Conservation (phyloP, 73 alveolate genomes). For the Halteria grandinella region DNA sequence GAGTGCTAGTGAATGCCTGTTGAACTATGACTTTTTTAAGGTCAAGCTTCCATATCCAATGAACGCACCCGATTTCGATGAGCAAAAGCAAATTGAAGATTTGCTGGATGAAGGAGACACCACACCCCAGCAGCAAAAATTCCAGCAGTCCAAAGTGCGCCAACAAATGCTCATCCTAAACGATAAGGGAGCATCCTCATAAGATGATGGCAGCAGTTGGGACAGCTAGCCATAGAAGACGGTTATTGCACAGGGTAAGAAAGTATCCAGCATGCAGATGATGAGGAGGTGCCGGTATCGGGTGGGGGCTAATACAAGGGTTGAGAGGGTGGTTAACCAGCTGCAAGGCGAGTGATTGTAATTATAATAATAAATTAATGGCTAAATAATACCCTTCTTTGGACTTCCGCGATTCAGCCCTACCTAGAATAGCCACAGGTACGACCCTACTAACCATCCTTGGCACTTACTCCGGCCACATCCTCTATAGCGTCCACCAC, state of each 20-base stretch:
- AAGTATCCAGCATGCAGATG: conserved; percentile 48
- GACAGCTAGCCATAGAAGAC: no score
- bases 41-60: conserved; percentile 50
- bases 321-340: neutral
- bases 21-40: conserved; percentile 79
- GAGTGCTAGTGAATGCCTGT: conserved; percentile 88
- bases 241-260: no score
- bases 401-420: neutral
- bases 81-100: neutral
- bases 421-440: neutral
- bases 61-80: conserved; percentile 43
- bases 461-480: neutral
- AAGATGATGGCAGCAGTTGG: conserved; percentile 18
- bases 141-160: conserved; percentile 5
- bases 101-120: neutral
- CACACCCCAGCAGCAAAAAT: conserved; percentile 27
- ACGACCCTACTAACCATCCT: neutral
- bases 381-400: no score
- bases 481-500: neutral
- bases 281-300: conserved; percentile 53
- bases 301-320: conserved; percentile 52
- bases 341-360: neutral
- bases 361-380: neutral
- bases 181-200: neutral
- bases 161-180: neutral